Percentiles rank a stretch among this genome's conserved stretches.
Conservation (phyloP, 352 stramenopile genomes). For the Pythium rhizo-oryzae region DNA sequence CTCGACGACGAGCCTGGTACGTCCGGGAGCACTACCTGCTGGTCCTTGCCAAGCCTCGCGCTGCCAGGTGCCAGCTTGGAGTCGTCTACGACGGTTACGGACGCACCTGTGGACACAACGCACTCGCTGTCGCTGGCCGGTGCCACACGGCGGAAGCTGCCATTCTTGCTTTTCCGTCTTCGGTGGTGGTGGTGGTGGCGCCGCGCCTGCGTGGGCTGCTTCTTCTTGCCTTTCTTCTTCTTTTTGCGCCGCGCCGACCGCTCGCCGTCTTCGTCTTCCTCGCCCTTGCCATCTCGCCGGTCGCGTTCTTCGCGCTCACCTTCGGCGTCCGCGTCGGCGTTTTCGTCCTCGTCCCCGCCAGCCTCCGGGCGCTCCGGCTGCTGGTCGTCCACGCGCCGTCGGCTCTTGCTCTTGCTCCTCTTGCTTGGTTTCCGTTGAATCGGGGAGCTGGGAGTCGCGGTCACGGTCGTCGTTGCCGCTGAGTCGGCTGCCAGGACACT, state of each 20-base stretch:
- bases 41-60: too few relatives aligned
- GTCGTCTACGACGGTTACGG: not conserved
- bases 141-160: not conserved
- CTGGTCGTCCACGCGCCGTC: not conserved
- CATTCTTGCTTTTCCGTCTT: not conserved
- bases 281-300: not conserved
- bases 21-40: conserved; percentile 20
- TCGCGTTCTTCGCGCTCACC: conserved; percentile 5
- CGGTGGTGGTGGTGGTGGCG: not conserved
- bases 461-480: not conserved
- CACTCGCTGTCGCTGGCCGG: too few relatives aligned
- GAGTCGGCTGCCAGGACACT: not conserved
- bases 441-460: too few relatives aligned
- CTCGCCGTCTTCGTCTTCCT: conserved; percentile 12
- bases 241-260: not conserved
- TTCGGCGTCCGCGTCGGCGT: too few relatives aligned
- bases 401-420: conserved; percentile 18
- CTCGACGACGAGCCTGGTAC: conserved; percentile 10
- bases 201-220: not conserved
- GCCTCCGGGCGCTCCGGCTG: not conserved
- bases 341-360: conserved; percentile 7
- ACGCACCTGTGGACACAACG: too few relatives aligned
- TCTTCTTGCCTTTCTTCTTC: conserved; percentile 22
- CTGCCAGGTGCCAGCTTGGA: too few relatives aligned
- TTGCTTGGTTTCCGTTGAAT: conserved; percentile 34